A percentile compares a stretch with the other conserved stretches of the same genome.
Conservation (phyloP, 306 rosid genomes). For the Begonia loranthoides region DNA sequence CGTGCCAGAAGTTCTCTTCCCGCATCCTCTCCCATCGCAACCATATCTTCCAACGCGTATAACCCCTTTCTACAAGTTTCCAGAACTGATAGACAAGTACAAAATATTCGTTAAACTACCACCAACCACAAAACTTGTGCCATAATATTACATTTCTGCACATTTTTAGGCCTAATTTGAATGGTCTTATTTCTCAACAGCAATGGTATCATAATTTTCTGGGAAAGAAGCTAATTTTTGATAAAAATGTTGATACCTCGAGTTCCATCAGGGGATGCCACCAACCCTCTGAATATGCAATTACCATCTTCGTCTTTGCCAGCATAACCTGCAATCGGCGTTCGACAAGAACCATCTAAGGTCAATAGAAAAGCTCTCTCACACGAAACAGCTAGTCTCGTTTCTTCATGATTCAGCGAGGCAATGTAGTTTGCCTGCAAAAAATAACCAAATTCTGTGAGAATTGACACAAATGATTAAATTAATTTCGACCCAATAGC, state of each 20-base stretch:
- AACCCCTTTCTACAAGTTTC: slow-evolving; percentile 72
- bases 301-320: slow-evolving; percentile 52
- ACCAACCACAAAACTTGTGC: slow-evolving; percentile 4
- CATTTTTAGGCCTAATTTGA: no score
- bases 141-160: no score
- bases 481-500: background rate
- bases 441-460: background rate
- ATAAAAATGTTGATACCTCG: slow-evolving; percentile 33
- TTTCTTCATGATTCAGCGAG: slow-evolving; percentile 71
- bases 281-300: slow-evolving; percentile 74
- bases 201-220: background rate
- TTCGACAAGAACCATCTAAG: slow-evolving; percentile 80
- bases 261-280: slow-evolving; percentile 78
- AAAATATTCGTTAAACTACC: background rate
- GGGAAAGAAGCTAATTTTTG: slow-evolving; percentile 1
- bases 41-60: slow-evolving; percentile 54
- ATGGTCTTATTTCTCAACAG: no score
- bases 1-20: slow-evolving; percentile 71
- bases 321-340: slow-evolving; percentile 88
- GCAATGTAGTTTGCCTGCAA: slow-evolving; percentile 64
- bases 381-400: slow-evolving; percentile 64
- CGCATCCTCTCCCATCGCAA: slow-evolving; percentile 72
- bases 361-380: slow-evolving; percentile 81
- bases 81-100: slow-evolving; percentile 26
- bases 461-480: slow-evolving; percentile 9